These are phyloP conservation scores for Fusarium compactum DNA, from an alignment of 2,329 filamentous ascomycete genomes.

Conservation along the genomic window DNA sequence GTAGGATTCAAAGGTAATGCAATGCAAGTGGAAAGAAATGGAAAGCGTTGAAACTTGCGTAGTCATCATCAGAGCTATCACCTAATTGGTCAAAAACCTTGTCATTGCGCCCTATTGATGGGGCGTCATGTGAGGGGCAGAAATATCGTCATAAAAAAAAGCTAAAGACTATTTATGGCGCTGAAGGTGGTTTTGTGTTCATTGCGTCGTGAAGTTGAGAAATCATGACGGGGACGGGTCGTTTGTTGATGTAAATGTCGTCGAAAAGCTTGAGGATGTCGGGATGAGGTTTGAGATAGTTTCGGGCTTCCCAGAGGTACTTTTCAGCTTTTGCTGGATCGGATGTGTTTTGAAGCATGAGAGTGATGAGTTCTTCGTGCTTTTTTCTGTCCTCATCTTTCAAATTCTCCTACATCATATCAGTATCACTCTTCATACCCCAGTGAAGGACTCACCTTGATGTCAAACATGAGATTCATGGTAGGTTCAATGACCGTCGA, in stretches of 20 bases:
- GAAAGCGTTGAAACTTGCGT: constrained; percentile 9
- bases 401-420: constrained; percentile 26
- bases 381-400: constrained; percentile 10
- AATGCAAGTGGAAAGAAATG: constrained; percentile 20
- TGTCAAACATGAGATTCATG: constrained; percentile 41
- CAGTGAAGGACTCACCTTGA: background rate
- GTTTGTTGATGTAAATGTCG: constrained; percentile 36
- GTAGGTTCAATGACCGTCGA: constrained; percentile 34
- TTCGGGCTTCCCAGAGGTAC: constrained; percentile 37
- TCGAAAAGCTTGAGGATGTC: constrained; percentile 34
- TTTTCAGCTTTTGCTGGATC: constrained; percentile 34
- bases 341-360: constrained; percentile 30
- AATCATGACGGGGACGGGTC: constrained; percentile 32
- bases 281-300: constrained; percentile 32
- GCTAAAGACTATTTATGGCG: constrained; percentile 4
- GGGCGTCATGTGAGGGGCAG: constrained; percentile 35
- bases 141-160: background rate
- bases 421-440: background rate
- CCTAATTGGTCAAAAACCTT: constrained; percentile 16
- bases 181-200: background rate
- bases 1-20: no score
- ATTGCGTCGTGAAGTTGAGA: constrained; percentile 31
- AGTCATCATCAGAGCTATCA: constrained; percentile 1
- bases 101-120: constrained; percentile 45
- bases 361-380: constrained; percentile 25